Conservation (phyloP, 2,329 filamentous ascomycete genomes). For the Arthrobotrys conoides region DNA sequence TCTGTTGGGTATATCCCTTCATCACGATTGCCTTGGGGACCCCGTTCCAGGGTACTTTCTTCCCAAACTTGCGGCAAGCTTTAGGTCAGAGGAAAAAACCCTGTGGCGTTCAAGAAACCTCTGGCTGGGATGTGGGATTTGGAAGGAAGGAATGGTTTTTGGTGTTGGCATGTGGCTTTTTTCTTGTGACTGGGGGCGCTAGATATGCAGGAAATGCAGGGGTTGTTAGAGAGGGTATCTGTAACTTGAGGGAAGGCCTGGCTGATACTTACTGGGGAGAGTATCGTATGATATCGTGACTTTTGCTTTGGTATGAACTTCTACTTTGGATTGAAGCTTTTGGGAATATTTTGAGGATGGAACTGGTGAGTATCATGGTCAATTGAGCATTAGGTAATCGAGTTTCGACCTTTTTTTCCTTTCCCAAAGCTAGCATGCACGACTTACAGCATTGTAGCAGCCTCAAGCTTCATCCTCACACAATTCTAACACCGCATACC, state of each 20-base stretch:
- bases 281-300: slow-evolving; percentile 1
- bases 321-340: neutral
- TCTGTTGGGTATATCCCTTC: too few relatives aligned
- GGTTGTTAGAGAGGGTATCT: slow-evolving; percentile 7
- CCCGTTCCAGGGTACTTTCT: neutral
- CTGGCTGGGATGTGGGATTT: neutral
- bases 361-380: neutral
- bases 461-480: too few relatives aligned
- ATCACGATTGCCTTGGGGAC: neutral
- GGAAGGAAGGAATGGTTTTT: slow-evolving; percentile 21
- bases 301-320: slow-evolving; percentile 5
- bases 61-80: neutral
- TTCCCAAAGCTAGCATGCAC: too few relatives aligned
- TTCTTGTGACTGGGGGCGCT: neutral
- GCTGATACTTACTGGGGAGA: neutral
- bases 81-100: neutral
- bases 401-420: too few relatives aligned
- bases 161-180: slow-evolving; percentile 27
- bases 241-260: slow-evolving; percentile 19
- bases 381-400: neutral
- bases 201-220: slow-evolving; percentile 3
- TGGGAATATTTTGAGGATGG: neutral
- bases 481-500: too few relatives aligned
- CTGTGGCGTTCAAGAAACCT: slow-evolving; percentile 1
- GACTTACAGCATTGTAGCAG: too few relatives aligned